Base-by-base conservation (phyloP, 257 asterid genomes). In the Coffea eugenioides region DNA sequence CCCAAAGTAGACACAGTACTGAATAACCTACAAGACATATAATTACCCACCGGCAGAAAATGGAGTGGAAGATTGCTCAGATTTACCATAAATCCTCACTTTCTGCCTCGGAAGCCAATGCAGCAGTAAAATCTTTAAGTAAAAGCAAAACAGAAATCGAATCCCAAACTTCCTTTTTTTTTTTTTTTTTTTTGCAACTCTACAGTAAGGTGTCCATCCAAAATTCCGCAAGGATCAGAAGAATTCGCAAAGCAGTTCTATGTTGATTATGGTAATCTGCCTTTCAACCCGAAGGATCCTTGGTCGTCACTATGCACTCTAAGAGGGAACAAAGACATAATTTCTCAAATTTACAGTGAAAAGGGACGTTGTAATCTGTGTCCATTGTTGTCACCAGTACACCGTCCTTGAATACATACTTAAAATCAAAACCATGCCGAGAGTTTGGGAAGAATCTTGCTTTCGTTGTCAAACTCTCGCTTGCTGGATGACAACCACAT, bases 291-390 rank as follows among this genome's bases (percentile, higher is more conserved):
- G 78, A 74, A 73, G 80, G 57, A 71, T 84, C 80, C 86, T 85
- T 85, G 80, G 90, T 89, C 80, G 56, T 77, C 72, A 45, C 89
- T 88, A 92, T 74, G 93, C 95, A 90, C 84, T 90, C 97, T 87
- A 89, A 87, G 86, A 96, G 92, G 76, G 87, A 87, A 86, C 94
- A 88, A 82, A 96, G 98, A 86, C 98, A 96, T 76, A 94, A 67
- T 82, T 87, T 90, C 83, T 91, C 90, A 57, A 90, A 91, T 88
- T 92, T 90, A 91, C 97, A 94, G 77, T 92, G 93, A 85, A 83
- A 87, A 76, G 85, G 76, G 81, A 61, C 87, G 68, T 86, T 87
- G 54, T 62, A 74, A 69, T 86, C 89, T 59, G 85, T 59, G 27
- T 80, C 93, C 68, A 84, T 73, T 41, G 57, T 75, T 73, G 85